Evolutionary conservation across 257 asterid species (phyloP).

Genomic region (Avicennia marina): DNA sequence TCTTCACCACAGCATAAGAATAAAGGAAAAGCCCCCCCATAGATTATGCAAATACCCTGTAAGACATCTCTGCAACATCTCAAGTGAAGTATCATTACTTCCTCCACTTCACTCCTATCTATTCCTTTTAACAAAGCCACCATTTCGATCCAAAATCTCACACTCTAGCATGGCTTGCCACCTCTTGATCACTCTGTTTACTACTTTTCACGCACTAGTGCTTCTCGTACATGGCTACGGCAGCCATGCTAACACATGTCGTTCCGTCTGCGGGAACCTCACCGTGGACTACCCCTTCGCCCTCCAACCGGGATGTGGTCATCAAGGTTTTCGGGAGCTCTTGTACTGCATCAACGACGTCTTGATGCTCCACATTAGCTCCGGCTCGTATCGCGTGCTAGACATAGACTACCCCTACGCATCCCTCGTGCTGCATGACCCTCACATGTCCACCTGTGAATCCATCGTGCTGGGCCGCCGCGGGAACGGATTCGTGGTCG

Average conservation of each 20-base stretch:
- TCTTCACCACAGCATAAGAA: too few species aligned
- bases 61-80: conserved; percentile 24
- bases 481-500: conserved; percentile 87
- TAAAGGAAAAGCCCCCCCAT: too few species aligned
- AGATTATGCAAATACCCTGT: too few species aligned
- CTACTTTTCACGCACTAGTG: conserved; percentile 20
- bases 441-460: conserved; percentile 87
- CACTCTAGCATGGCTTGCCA: conserved; percentile 39
- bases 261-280: conserved; percentile 84
- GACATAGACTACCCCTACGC: conserved; percentile 78
- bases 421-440: conserved; percentile 72
- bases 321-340: conserved; percentile 74
- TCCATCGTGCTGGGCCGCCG: conserved; percentile 65
- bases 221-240: conserved; percentile 26
- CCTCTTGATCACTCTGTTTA: conserved; percentile 15
- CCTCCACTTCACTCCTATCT: neutral
- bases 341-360: conserved; percentile 83
- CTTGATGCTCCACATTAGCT: conserved; percentile 72
- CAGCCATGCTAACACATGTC: conserved; percentile 48
- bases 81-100: conserved; percentile 68
- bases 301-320: conserved; percentile 81
- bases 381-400: conserved; percentile 87
- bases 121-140: neutral
- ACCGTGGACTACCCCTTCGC: conserved; percentile 77
- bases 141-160: conserved; percentile 9